Conservation (phyloP, 805 yeast species). For the Kluyveromyces aestuarii region DNA sequence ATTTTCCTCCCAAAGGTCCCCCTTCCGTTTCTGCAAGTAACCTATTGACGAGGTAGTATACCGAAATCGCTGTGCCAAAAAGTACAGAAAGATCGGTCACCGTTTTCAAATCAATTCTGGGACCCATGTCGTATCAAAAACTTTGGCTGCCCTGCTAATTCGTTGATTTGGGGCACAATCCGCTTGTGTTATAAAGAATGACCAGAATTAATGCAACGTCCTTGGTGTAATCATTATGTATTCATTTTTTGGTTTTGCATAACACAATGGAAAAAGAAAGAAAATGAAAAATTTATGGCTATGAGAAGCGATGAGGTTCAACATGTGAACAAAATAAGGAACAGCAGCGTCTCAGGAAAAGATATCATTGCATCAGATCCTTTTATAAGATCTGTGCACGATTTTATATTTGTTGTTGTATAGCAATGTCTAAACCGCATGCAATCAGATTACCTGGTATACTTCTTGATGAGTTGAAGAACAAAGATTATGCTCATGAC, state of each 20-base stretch:
- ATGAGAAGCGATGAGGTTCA: constrained; percentile 10
- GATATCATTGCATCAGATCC: not conserved
- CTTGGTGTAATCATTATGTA: not conserved
- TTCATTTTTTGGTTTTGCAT: not conserved
- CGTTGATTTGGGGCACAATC: not conserved
- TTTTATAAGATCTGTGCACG: not conserved
- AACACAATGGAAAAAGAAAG: not conserved
- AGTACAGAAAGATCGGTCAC: constrained; percentile 41
- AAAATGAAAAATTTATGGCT: constrained; percentile 2
- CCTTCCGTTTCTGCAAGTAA: constrained; percentile 36
- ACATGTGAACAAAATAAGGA: not conserved
- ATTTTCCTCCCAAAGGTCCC: constrained; percentile 32
- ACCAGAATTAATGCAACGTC: not conserved
- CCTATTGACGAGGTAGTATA: constrained; percentile 50
- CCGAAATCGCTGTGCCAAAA: constrained; percentile 58
- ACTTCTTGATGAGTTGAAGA: constrained; percentile 43
- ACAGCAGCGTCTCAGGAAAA: not conserved
- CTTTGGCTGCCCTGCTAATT: not conserved
- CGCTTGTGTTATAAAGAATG: not conserved
- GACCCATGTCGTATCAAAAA: constrained; percentile 15
- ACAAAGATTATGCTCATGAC: constrained; percentile 31
- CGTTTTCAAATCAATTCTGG: constrained; percentile 31
- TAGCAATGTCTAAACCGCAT: constrained; percentile 20
- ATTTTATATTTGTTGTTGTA: not conserved
- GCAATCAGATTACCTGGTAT: constrained; percentile 49